phyloP scores from a whole-genome alignment of 164 flowering plant species.

The Euptelea pleiosperma region DNA sequence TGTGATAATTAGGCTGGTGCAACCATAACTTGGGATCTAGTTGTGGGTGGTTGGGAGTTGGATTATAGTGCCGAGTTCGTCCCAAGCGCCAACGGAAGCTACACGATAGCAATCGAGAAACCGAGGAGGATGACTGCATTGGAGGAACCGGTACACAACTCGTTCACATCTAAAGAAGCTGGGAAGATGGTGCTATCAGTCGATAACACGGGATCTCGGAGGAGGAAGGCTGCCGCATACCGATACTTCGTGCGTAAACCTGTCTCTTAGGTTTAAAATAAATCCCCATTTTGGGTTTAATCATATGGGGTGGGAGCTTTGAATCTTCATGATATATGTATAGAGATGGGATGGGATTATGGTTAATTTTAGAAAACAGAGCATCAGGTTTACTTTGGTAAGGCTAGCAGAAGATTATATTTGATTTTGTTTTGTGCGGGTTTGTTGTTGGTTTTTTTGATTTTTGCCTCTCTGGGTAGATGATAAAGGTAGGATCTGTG shows the following conservation, averaged over 20 bases:
- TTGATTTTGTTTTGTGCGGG: too few relatives aligned
- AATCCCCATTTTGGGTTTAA: too few relatives aligned
- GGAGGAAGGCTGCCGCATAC: conserved; percentile 84
- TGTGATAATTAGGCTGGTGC: conserved; percentile 53
- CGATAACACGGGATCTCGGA: conserved; percentile 69
- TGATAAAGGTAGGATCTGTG: too few relatives aligned
- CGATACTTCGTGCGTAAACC: conserved; percentile 79
- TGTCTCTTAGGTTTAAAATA: not conserved
- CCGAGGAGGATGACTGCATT: conserved; percentile 36
- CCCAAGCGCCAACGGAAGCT: conserved; percentile 69
- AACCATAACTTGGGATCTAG: conserved; percentile 93
- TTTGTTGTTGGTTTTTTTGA: too few relatives aligned
- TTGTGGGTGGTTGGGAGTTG: conserved; percentile 96
- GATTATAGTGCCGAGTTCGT: conserved; percentile 89
- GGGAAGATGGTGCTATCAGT: conserved; percentile 89
- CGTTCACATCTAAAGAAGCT: conserved; percentile 59
- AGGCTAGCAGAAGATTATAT: too few relatives aligned
- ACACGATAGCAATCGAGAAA: conserved; percentile 77
- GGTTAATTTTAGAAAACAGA: too few relatives aligned
- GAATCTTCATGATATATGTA: not conserved
- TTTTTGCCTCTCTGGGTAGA: too few relatives aligned
- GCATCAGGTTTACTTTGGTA: too few relatives aligned
- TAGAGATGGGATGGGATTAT: not conserved
- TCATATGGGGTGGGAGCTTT: too few relatives aligned
- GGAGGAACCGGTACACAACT: conserved; percentile 73